Conservation (phyloP, 768 basidiomycete species). For the Trametes meyenii region DNA sequence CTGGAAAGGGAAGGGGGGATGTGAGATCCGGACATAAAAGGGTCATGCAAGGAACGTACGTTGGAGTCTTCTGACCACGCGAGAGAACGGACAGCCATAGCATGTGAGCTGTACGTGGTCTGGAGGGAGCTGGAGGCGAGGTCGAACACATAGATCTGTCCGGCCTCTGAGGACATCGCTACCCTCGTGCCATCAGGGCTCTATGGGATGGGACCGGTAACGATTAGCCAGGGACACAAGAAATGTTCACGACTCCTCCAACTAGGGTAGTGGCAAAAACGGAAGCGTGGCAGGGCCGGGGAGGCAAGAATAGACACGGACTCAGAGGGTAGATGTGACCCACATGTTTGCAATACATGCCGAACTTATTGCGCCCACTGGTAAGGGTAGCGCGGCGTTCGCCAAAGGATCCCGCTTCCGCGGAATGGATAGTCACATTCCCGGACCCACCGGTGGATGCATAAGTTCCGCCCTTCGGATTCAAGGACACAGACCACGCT, state of each 20-base stretch:
- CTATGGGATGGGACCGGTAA: constrained; percentile 43
- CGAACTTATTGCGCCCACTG: constrained; percentile 75
- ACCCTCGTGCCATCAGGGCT: constrained; percentile 86
- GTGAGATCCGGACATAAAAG: not conserved
- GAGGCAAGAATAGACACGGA: constrained; percentile 14
- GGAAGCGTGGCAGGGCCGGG: not conserved
- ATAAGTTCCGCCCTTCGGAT: constrained; percentile 73
- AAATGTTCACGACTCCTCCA: not conserved
- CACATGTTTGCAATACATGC: constrained; percentile 75
- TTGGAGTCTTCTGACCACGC: constrained; percentile 90
- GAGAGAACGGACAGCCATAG: constrained; percentile 84
- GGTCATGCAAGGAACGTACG: constrained; percentile 47
- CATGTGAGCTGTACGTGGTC: constrained; percentile 82
- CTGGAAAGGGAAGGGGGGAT: constrained; percentile 40
- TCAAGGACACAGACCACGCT: constrained; percentile 88
- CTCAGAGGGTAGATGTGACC: constrained; percentile 32
- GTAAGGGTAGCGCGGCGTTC: constrained; percentile 57
- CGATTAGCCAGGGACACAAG: too few relatives aligned
- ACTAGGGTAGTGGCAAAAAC: not conserved
- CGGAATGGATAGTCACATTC: constrained; percentile 73
- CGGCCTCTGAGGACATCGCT: constrained; percentile 81
- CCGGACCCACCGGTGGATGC: constrained; percentile 75
- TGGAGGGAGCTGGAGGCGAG: constrained; percentile 65
- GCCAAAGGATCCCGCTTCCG: constrained; percentile 67
- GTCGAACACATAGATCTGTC: constrained; percentile 89